Evolutionary conservation across 2,329 filamentous ascomycete species (phyloP), one percentile per base, ranked within the genome.

Genomic region (Emergomyces pasteurianus): DNA sequence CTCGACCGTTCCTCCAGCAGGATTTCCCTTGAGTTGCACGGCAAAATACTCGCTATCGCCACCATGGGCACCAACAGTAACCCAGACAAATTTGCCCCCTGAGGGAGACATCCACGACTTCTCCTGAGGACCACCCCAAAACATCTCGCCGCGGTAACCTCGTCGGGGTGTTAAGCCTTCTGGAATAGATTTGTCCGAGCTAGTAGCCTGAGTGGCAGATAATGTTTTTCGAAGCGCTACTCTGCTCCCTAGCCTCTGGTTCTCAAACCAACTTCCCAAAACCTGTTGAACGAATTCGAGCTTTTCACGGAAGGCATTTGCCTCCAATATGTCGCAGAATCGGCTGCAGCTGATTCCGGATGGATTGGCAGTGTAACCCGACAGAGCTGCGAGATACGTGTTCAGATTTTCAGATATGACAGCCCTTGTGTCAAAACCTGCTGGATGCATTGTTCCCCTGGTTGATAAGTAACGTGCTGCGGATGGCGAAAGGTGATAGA

Each of bases 81-180:
- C 78, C 78, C 81, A 82, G 60, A 77, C 78, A 52, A 80, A 77
- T 67, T 80, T 80, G 3, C 69, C 78, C 72, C 69, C 72, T 66
- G 6, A 67, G 75, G 47, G 74, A 76, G 75, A 73, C 63, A 66
- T 66, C 57, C 68, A 73, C 54, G 66, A 72, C 43, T 67, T 76
- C 67, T 72, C 76, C 66, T 73, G 76, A 43, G 67, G 69, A 47
- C 75, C 78, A 67, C 72, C 71, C 74, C 71, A 79, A 66, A 70
- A 75, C 58, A 74, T 70, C 28, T 59, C 58, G 23, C 57, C 57
- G 23, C 46, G 43, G 47, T 58, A 49, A 18, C 23, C 43, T 57
- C 40, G 55, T 46, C n/a, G 46, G 40, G 40, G 46, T 31, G 26
- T 47, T 34, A 57, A 40, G 9, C 9, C 40, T 4, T 57, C 40